phyloP scores from a whole-genome alignment of 371 early-diverging fungal genomes.

The Phascolomyces articulosus region DNA sequence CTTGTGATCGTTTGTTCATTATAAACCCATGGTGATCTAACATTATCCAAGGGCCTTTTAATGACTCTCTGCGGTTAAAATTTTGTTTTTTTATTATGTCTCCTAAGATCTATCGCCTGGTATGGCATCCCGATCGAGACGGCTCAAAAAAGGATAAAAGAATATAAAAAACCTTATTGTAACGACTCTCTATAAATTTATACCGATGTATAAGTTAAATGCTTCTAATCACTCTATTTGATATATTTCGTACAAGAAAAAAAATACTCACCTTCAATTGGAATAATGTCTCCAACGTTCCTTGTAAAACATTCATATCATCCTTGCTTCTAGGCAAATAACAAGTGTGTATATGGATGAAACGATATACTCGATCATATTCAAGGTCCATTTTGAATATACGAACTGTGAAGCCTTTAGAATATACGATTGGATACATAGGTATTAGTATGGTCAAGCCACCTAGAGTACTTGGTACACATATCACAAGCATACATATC shows the following conservation, averaged over 20 bases:
- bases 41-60: not conserved
- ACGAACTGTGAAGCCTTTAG: not conserved
- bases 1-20: not conserved
- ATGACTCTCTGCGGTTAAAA: no score
- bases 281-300: not conserved
- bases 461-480: not conserved
- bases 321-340: not conserved
- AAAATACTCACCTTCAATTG: not conserved
- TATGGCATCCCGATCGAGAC: no score
- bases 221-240: not conserved
- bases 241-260: not conserved
- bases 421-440: not conserved
- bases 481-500: no score
- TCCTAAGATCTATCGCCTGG: no score
- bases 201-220: not conserved
- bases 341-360: not conserved
- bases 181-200: no score
- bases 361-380: not conserved
- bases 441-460: not conserved
- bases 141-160: no score
- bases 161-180: no score
- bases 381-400: not conserved
- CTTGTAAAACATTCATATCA: not conserved
- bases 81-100: no score
- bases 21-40: not conserved